Base-by-base conservation (phyloP, 768 basidiomycete genomes). In the Pleurotus eryngii region DNA sequence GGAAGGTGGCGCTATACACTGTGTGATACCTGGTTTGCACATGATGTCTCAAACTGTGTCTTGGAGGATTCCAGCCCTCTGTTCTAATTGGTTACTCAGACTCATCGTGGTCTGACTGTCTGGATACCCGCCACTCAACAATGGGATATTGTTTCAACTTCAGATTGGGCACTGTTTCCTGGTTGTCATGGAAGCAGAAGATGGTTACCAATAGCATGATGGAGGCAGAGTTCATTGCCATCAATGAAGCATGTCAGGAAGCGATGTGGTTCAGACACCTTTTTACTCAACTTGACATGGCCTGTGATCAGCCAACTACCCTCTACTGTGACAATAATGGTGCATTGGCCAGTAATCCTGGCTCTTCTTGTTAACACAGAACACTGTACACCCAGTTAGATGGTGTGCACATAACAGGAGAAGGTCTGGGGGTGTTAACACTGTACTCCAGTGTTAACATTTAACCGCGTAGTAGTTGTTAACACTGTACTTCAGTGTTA, bases 201-300 rank as follows among this genome's bases (percentile, higher is more conserved):
- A 70, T 64, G 0, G 61, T 72, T 14, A 64, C 70, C 0, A 48
- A 64, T 7, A 74, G 71, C 5, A 63, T 68, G 0, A 60, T 63
- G 6, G 75, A 80, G 62, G 74, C 78, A 1, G 78, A 81, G 61
- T 79, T 80, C 60, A 74, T 78, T 46, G 75, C 77, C 3, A 62
- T 68, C 0, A 62, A 65, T 9, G 64, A 76, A 30, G 64, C 72
- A 1, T 51, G 57, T 12, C 47, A 60, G 20, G 61, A 73, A 51
- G 61, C 59, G 0, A n/a, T 73, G 2, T 74, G 69, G 69, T 54
- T 72, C 0, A 49, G 64, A 0, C 5, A 43, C 3, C 46, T 70
- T 1, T 42, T 68, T 4, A 2, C 15, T 3, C 68, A 59, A 17
- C 57, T 76, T 18, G 61, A 48, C 47, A 20, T 20, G 17, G 15